A percentile compares a stretch with the other conserved stretches of the same genome.
phyloP scores from a whole-genome alignment of 495 filamentous ascomycete genomes.

The Lichina pygmaea region DNA sequence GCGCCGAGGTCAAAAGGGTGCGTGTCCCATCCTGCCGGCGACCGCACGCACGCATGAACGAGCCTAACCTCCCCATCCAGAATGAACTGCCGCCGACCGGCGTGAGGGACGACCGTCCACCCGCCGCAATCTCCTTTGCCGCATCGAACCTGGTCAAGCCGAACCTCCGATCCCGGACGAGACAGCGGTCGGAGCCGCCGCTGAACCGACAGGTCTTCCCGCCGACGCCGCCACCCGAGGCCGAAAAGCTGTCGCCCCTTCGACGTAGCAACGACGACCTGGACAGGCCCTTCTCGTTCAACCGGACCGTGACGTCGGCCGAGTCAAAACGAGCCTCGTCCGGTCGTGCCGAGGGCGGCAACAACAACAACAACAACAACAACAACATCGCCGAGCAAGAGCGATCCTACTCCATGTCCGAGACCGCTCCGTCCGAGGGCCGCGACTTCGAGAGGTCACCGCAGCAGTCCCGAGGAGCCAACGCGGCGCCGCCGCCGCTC shows the following conservation, averaged over 20 bases:
- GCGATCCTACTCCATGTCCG: background rate
- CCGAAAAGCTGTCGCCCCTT: constrained; percentile 23
- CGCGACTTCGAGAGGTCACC: background rate
- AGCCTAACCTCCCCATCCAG: background rate
- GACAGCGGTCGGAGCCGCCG: constrained; percentile 72
- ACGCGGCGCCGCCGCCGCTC: background rate
- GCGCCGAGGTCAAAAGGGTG: constrained; percentile 27
- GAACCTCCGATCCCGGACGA: constrained; percentile 36
- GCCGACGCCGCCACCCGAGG: constrained; percentile 83
- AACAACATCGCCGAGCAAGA: background rate
- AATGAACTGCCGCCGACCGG: background rate
- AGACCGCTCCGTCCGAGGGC: background rate
- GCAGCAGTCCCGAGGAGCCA: background rate
- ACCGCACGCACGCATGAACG: background rate
- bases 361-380: background rate
- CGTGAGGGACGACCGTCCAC: constrained; percentile 38
- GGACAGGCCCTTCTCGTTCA: background rate
- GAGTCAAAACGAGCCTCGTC: constrained; percentile 1
- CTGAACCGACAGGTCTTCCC: constrained; percentile 74
- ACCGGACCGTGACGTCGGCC: background rate
- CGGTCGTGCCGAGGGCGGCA: constrained; percentile 2
- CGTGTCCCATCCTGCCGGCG: background rate
- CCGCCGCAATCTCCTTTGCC: constrained; percentile 64
- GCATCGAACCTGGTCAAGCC: constrained; percentile 77
- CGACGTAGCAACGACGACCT: background rate